Base-by-base conservation (phyloP, 2,329 filamentous ascomycete genomes). In the Microdochium nivale region DNA sequence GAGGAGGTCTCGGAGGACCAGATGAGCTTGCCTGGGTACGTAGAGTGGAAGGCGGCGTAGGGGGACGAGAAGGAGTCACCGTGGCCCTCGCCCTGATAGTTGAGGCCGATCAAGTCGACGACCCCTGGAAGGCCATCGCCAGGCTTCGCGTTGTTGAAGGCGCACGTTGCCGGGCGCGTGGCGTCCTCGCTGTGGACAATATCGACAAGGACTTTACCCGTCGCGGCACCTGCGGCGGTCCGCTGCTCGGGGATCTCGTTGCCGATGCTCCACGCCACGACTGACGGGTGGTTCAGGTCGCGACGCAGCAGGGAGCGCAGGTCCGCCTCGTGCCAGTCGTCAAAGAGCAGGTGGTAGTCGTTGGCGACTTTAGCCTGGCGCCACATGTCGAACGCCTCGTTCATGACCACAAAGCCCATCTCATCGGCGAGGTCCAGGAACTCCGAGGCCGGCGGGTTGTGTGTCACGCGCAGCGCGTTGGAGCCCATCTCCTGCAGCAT, bases 301-400 rank as follows among this genome's bases (percentile, higher is more conserved):
- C 67, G 5, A 65, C 69, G 14, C 60, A 70, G 25, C 75, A 77
- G 62, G 74, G 76, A 59, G 61, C 72, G 48, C 67, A 74, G 52
- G 70, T 74, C 11, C 59, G 61, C 16, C 44, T 61, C 13, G 73
- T 44, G 40, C 40, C 40, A 44, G 40, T 44, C 40, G 40, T 24
- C 21, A 13, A 44, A 44, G 16, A 44, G 16, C n/a, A 44, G n/a
- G n/a, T 21, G 21, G 40, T 44, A 44, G 58, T 80, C 78, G 54
- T 74, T 72, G 1, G 55, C 54, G 0, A 65, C 72, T 59, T 80
- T 80, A 21, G 62, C 54, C n/a, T 46, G 57, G n/a, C 66, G 56
- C 77, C 77, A 81, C 9, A 59, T 63, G 59, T 80, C 78, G 55
- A 80, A 80, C 19, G 77, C 72, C 62, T 81, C 77, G 54, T 78